Conservation (phyloP, 1,139 yeast genomes). For the Entelexis sorbosivorans region DNA sequence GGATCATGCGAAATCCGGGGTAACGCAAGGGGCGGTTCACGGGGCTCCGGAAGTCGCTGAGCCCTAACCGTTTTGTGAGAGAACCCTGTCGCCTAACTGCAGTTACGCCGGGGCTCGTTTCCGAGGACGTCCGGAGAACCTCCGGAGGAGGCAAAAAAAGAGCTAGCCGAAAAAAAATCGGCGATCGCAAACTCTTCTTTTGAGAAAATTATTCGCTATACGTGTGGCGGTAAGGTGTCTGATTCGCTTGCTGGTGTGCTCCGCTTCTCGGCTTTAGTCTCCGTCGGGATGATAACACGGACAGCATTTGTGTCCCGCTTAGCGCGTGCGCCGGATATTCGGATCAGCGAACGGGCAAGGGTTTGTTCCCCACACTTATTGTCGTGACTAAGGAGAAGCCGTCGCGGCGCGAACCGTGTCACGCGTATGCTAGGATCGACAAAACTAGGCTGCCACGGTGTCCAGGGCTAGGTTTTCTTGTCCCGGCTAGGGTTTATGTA, state of each 20-base stretch:
- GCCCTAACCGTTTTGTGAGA: neutral
- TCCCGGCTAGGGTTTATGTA: neutral
- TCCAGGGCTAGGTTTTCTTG: neutral
- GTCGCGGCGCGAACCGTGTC: neutral
- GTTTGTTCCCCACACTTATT: neutral
- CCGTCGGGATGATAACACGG: neutral
- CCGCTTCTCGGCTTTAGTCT: neutral
- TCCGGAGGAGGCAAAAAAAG: no score
- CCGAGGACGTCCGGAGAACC: neutral
- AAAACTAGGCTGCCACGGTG: neutral
- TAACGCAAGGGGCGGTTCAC: neutral
- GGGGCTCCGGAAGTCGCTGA: neutral
- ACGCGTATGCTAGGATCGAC: neutral
- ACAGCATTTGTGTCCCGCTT: neutral
- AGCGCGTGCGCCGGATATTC: constrained; percentile 2
- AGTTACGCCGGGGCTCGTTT: neutral
- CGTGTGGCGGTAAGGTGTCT: no score
- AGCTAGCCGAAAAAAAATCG: no score
- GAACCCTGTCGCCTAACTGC: constrained; percentile 1
- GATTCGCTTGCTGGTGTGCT: no score
- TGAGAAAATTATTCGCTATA: no score
- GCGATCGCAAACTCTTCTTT: neutral
- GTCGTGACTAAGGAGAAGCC: neutral
- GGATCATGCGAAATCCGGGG: neutral
- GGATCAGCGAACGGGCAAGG: neutral